phyloP scores from a whole-genome alignment of 441 rosid genomes.

The Jatropha multifida region DNA sequence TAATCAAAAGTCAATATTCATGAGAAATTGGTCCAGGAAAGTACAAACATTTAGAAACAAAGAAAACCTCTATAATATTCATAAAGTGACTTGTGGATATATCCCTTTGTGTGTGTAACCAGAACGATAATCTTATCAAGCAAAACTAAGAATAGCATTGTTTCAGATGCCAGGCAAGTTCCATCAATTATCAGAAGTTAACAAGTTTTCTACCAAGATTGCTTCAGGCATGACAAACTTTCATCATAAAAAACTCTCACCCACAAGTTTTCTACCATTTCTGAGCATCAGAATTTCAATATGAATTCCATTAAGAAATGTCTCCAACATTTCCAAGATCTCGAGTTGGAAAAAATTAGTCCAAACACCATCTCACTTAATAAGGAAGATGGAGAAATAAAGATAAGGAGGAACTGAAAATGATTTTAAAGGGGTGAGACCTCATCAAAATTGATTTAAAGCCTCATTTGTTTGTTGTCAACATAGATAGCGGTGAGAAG shows the following conservation, averaged over 20 bases:
- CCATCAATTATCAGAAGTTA: background rate
- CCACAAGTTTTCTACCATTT: background rate
- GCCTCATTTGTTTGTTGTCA: background rate
- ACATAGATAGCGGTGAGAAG: background rate
- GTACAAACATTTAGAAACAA: background rate
- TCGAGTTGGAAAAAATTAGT: background rate
- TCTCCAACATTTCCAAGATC: background rate
- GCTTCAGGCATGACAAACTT: background rate
- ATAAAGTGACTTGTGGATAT: background rate
- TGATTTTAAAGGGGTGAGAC: background rate
- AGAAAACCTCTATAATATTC: conserved; percentile 1
- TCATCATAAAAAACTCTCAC: background rate
- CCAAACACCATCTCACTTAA: background rate
- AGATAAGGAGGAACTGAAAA: background rate
- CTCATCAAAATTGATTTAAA: background rate
- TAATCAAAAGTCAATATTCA: background rate
- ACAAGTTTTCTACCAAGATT: background rate
- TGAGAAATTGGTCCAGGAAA: background rate
- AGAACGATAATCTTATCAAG: background rate
- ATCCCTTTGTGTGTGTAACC: background rate
- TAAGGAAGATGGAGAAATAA: background rate
- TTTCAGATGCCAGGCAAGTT: background rate
- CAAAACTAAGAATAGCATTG: background rate
- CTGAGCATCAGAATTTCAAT: background rate
- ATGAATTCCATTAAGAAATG: background rate